These are phyloP conservation scores for Debaryomyces hansenii DNA, from an alignment of 805 yeast species.

Conservation along the genomic window DNA sequence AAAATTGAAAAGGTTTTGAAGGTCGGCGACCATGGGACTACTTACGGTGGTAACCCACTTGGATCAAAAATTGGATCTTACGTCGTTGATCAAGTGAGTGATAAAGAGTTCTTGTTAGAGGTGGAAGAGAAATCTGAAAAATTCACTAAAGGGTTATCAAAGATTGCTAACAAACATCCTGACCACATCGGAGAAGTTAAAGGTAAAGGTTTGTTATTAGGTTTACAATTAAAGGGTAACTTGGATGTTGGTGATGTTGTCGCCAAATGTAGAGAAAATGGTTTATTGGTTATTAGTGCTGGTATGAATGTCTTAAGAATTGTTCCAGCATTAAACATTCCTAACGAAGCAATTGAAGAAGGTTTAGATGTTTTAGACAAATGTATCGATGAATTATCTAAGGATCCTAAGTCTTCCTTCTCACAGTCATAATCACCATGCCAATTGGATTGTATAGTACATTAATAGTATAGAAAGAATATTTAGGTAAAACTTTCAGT, in stretches of 20 bases:
- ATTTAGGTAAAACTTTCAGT: not conserved
- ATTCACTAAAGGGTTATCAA: conserved; percentile 50
- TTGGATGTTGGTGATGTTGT: conserved; percentile 67
- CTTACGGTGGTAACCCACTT: conserved; percentile 96
- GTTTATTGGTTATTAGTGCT: conserved; percentile 84
- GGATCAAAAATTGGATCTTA: conserved; percentile 79
- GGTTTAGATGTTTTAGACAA: conserved; percentile 72
- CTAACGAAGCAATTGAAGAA: conserved; percentile 60
- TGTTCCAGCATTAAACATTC: conserved; percentile 89
- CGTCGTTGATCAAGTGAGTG: conserved; percentile 68
- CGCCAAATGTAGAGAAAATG: conserved; percentile 69
- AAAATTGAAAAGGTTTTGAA: conserved; percentile 67
- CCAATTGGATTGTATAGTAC: not conserved
- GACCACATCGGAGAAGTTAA: conserved; percentile 66
- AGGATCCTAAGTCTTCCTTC: not conserved
- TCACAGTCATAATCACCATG: not conserved
- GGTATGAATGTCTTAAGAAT: conserved; percentile 89
- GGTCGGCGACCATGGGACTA: conserved; percentile 97
- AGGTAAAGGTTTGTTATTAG: conserved; percentile 87
- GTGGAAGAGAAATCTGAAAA: conserved; percentile 63
- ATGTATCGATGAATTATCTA: conserved; percentile 39
- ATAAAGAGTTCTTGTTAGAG: conserved; percentile 54
- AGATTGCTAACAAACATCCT: conserved; percentile 56
- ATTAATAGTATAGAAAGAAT: not conserved
- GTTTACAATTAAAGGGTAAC: conserved; percentile 62